phyloP scores from a whole-genome alignment of 2,329 filamentous ascomycete genomes.

The Ophiocordyceps camponoti-saundersi region DNA sequence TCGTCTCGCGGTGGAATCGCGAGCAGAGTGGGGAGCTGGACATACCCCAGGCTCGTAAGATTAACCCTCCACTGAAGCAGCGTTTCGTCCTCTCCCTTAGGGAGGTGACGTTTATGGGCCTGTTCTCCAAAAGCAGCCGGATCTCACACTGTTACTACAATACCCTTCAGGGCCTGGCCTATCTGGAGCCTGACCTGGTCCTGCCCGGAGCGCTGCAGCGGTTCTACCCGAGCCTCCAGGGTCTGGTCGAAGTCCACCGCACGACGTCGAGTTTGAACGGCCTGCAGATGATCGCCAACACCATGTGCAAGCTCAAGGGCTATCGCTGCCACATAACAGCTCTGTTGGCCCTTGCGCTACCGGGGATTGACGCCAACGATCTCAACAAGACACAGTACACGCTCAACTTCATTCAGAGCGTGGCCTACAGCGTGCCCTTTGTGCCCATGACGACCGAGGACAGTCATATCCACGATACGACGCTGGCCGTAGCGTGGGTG shows the following conservation, averaged over 20 bases:
- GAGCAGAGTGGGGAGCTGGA: slow-evolving; percentile 88
- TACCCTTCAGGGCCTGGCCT: slow-evolving; percentile 76
- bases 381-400: slow-evolving; percentile 92
- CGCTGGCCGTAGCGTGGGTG: slow-evolving; percentile 81
- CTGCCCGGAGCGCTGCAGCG: slow-evolving; percentile 84
- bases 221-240: slow-evolving; percentile 94
- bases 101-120: slow-evolving; percentile 94
- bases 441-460: slow-evolving; percentile 48
- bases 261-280: slow-evolving; percentile 88
- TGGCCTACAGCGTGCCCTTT: slow-evolving; percentile 92
- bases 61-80: slow-evolving; percentile 66
- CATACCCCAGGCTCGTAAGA: slow-evolving; percentile 58
- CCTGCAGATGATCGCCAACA: slow-evolving; percentile 77
- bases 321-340: slow-evolving; percentile 93
- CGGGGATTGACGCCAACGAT: slow-evolving; percentile 95
- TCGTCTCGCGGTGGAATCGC: slow-evolving; percentile 93
- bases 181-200: slow-evolving; percentile 79
- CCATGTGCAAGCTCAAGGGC: slow-evolving; percentile 87
- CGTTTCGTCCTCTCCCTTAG: slow-evolving; percentile 79
- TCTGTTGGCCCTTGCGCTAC: slow-evolving; percentile 76
- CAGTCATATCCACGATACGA: slow-evolving; percentile 52
- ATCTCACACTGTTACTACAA: slow-evolving; percentile 85
- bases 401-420: slow-evolving; percentile 84
- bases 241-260: slow-evolving; percentile 88
- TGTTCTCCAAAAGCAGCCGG: slow-evolving; percentile 88